Conservation (phyloP, 1,284 basidiomycete species). For the Schizophyllum amplum region DNA sequence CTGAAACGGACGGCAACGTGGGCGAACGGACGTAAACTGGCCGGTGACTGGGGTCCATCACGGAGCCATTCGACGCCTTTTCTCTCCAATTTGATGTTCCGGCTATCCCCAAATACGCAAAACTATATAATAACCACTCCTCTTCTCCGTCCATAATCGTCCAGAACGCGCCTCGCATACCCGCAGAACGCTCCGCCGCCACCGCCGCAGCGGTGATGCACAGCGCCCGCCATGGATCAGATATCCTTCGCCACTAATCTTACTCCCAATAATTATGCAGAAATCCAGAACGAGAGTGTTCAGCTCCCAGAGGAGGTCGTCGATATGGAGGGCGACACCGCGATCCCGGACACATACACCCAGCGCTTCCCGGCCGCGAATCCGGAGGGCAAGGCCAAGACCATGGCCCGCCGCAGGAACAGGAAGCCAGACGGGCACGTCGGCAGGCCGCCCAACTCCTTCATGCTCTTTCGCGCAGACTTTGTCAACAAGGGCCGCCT, state of each 20-base stretch:
- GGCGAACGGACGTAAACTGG: background rate
- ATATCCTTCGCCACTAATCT: background rate
- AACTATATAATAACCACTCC: background rate
- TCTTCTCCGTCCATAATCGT: background rate
- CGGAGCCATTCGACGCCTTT: background rate
- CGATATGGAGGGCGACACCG: background rate
- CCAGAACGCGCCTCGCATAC: background rate
- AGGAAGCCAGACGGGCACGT: background rate
- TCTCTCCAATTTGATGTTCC: background rate
- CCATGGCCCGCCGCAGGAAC: background rate
- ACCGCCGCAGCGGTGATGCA: background rate
- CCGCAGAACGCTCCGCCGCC: too few relatives aligned
- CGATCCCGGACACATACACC: background rate
- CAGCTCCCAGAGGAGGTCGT: background rate
- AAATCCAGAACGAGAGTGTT: background rate
- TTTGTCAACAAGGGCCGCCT: slow-evolving; percentile 78
- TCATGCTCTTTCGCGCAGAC: slow-evolving; percentile 89
- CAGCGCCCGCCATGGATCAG: background rate
- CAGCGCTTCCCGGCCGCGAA: background rate
- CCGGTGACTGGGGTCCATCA: background rate
- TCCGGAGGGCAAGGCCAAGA: background rate
- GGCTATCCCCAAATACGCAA: background rate
- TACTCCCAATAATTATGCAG: background rate
- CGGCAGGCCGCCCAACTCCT: slow-evolving; percentile 71
- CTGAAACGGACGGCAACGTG: background rate